A percentile compares a stretch with the other conserved stretches of the same genome.
phyloP scores from a whole-genome alignment of 2,329 filamentous ascomycete species.

The Beauveria bassiana region DNA sequence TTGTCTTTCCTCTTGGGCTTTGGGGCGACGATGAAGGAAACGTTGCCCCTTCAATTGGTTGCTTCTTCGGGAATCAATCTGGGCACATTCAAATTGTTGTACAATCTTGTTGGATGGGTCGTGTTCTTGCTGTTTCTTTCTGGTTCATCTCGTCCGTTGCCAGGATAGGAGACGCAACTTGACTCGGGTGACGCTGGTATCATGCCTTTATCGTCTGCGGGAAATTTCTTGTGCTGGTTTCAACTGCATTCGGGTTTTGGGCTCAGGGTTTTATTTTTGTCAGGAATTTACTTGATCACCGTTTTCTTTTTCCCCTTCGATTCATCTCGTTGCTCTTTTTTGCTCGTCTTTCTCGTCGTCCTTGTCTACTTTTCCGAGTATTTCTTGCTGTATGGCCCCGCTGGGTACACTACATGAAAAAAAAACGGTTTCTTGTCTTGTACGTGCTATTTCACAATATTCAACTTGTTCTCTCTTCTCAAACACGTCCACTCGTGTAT shows the following conservation, averaged over 20 bases:
- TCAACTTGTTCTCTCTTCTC: not conserved
- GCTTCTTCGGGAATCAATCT: not conserved
- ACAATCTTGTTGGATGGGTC: conserved; percentile 12
- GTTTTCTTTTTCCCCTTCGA: not conserved
- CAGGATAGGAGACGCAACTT: too few relatives aligned
- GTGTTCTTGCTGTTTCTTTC: not conserved
- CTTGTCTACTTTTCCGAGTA: conserved; percentile 12
- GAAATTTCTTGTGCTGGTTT: not conserved
- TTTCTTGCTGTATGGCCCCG: conserved; percentile 11
- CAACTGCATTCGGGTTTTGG: conserved; percentile 5
- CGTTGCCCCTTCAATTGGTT: not conserved
- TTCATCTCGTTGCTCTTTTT: not conserved
- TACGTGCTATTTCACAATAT: conserved; percentile 3
- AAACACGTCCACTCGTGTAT: not conserved
- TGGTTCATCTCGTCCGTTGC: not conserved
- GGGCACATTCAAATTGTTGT: conserved; percentile 12
- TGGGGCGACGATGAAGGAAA: not conserved
- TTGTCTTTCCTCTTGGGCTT: not conserved
- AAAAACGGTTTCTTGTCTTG: conserved; percentile 14
- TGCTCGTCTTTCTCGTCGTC: not conserved
- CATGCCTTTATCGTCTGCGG: too few relatives aligned
- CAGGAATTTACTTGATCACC: conserved; percentile 14
- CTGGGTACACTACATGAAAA: not conserved
- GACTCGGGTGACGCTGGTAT: not conserved
- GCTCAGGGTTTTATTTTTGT: conserved; percentile 2